Evolutionary conservation across 2,329 filamentous ascomycete species (phyloP).

Genomic region (Ceratocystis papillata): DNA sequence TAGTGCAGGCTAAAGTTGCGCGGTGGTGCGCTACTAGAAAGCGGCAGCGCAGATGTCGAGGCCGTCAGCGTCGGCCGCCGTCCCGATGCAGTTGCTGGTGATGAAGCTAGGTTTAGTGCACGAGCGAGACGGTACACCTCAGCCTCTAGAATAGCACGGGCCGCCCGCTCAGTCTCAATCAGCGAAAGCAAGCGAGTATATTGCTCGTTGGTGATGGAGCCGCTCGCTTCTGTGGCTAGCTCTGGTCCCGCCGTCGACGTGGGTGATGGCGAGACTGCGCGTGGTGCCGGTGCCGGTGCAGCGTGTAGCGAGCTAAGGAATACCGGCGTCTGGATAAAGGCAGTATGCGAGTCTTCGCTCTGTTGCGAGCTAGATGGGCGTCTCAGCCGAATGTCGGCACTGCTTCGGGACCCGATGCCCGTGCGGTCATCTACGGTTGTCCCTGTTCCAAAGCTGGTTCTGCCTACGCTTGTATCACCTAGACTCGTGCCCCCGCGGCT

Average conservation of each 20-base stretch:
- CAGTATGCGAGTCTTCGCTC: slow-evolving; percentile 33
- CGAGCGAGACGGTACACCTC: slow-evolving; percentile 45
- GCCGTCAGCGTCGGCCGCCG: slow-evolving; percentile 31
- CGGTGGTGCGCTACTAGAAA: slow-evolving; percentile 36
- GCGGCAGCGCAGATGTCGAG: slow-evolving; percentile 28
- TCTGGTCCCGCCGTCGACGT: slow-evolving; percentile 22
- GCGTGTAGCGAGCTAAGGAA: slow-evolving; percentile 38
- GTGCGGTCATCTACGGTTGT: slow-evolving; percentile 1
- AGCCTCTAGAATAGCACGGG: slow-evolving; percentile 45
- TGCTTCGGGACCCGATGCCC: slow-evolving; percentile 5
- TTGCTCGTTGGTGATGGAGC: slow-evolving; percentile 36
- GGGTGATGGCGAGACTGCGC: slow-evolving; percentile 21
- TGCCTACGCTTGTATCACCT: not conserved
- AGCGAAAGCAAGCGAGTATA: slow-evolving; percentile 42
- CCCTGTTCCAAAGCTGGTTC: slow-evolving; percentile 8
- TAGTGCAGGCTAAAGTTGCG: slow-evolving; percentile 23
- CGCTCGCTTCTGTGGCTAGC: too few relatives aligned
- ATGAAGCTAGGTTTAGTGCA: slow-evolving; percentile 33
- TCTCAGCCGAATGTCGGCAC: not conserved
- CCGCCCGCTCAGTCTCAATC: slow-evolving; percentile 46
- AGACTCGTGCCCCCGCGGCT: slow-evolving; percentile 6
- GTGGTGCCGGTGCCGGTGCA: slow-evolving; percentile 28
- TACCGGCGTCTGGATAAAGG: slow-evolving; percentile 39
- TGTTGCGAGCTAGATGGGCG: slow-evolving; percentile 17
- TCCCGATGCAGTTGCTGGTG: slow-evolving; percentile 28